phyloP scores from a whole-genome alignment of 108 stramenopile genomes.

The Conticribra guillardii region DNA sequence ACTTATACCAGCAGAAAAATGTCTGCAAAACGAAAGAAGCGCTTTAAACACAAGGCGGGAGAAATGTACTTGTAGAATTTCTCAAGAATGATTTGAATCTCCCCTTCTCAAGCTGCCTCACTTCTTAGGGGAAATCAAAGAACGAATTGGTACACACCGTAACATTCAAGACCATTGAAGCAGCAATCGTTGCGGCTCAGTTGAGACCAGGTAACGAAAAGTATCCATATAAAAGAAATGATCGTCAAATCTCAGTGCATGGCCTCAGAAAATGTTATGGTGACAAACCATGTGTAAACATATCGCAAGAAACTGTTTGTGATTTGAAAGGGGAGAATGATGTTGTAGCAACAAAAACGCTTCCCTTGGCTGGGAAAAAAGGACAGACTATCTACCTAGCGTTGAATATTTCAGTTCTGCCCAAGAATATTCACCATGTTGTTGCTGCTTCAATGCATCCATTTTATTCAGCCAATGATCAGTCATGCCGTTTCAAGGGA shows the following conservation, averaged over 20 bases:
- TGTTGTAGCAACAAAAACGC: not conserved
- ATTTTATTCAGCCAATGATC: not conserved
- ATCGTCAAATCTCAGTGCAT: not conserved
- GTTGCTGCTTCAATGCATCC: conserved; percentile 7
- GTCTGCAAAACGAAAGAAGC: not conserved
- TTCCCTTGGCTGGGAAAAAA: not conserved
- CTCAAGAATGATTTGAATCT: not conserved
- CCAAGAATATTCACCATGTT: not conserved
- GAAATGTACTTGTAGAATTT: not conserved
- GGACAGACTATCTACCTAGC: not conserved
- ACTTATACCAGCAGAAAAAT: not conserved
- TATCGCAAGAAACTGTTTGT: conserved; percentile 8
- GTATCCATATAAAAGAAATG: conserved; percentile 4
- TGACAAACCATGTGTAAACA: not conserved
- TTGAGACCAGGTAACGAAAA: conserved; percentile 1
- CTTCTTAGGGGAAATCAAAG: not conserved
- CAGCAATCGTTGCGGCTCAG: conserved; percentile 3
- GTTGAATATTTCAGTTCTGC: not conserved
- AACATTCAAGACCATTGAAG: not conserved
- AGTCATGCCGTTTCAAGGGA: not conserved
- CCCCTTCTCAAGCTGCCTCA: not conserved
- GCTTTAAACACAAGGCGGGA: not conserved
- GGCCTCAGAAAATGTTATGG: not conserved
- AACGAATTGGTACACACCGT: not conserved
- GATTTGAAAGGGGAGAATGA: conserved; percentile 2